Base-by-base conservation (phyloP, 768 basidiomycete species). In the Trametes cubensis region DNA sequence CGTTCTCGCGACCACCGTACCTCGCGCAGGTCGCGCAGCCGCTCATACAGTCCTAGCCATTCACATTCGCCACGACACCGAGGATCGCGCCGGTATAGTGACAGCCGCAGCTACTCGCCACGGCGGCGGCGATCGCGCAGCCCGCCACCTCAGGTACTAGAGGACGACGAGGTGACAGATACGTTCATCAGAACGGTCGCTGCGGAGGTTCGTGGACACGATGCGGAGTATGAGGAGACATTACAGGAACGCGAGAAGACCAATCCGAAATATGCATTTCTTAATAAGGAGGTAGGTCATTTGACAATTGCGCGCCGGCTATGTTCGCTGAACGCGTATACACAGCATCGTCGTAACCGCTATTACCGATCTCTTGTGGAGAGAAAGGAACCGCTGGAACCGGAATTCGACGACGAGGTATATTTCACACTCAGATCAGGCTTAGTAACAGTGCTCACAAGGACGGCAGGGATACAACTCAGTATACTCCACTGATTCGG, bases 401-500 rank as follows among this genome's bases (percentile, higher is more conserved):
- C 88, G 8, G 89, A 89, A 67, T 94, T 94, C 71, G 86, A 91
- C 61, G 92, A 94, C 67, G 92, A 94, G 66, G 92, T 83, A 68
- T 38, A 67, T 52, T 26, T 20, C 14, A 21, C 34, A 11, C 6
- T 11, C 34, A 34, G 11, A 46, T 45, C 14, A 61, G 28, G n/a
- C 63, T 51, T 41, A 50, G 26, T 7, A 49, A 28, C 40, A 30
- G 21, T 21, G 40, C 38, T 34, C 45, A 8, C 51, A 52, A 46
- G 28, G 18, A 7, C 21, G n/a, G 54, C 67, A 94, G 92, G 92
- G 93, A 8, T 91, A 92, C 71, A 89, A 92, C 68, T 93, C 91
- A 0, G 79, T 92, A 4, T 94, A 92, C 73, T 94, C 95, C 0
- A 94, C 91, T 20, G 97, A 98, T 75, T 93, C 94, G 40, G 94